A percentile compares a stretch with the other conserved stretches of the same genome.
These are phyloP conservation scores for Sporobolomyces roseus DNA, from an alignment of 768 basidiomycete species.

Conservation along the genomic window DNA sequence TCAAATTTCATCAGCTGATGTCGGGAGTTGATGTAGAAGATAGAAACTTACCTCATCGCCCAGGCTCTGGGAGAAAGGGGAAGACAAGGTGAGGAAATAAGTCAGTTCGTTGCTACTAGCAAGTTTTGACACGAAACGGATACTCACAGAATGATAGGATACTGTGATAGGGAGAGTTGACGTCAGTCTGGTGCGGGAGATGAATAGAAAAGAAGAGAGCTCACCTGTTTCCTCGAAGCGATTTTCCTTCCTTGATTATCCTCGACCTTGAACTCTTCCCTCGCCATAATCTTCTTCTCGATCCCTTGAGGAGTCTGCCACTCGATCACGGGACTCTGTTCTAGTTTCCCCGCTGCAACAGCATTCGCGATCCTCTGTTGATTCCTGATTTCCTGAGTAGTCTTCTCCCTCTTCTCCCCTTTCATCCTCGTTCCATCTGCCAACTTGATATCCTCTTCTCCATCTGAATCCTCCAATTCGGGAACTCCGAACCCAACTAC, in stretches of 20 bases:
- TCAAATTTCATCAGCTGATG: not conserved
- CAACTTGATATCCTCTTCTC: conserved; percentile 5
- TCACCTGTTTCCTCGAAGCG: conserved; percentile 44
- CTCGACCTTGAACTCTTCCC: conserved; percentile 47
- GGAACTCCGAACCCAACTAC: conserved; percentile 62
- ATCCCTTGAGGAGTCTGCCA: conserved; percentile 51
- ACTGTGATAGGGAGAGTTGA: conserved; percentile 3
- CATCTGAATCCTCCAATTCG: conserved; percentile 52
- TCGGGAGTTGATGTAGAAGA: conserved; percentile 58
- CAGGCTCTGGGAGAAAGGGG: conserved; percentile 26
- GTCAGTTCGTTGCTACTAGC: not conserved
- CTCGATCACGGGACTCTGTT: conserved; percentile 39
- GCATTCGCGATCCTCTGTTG: conserved; percentile 26
- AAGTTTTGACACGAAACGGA: not conserved
- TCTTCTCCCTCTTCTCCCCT: conserved; percentile 14
- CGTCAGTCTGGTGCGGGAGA: not conserved
- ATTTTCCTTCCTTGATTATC: conserved; percentile 50
- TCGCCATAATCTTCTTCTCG: conserved; percentile 44
- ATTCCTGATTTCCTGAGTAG: conserved; percentile 14
- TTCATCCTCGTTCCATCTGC: conserved; percentile 14
- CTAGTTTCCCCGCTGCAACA: conserved; percentile 33
- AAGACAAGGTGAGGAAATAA: not conserved
- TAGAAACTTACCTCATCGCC: conserved; percentile 43
- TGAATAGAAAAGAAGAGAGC: not conserved
- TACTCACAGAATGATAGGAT: conserved; percentile 39